Base-by-base conservation (phyloP, 192 early-diverging fungal genomes). In the Coemansia sp. region DNA sequence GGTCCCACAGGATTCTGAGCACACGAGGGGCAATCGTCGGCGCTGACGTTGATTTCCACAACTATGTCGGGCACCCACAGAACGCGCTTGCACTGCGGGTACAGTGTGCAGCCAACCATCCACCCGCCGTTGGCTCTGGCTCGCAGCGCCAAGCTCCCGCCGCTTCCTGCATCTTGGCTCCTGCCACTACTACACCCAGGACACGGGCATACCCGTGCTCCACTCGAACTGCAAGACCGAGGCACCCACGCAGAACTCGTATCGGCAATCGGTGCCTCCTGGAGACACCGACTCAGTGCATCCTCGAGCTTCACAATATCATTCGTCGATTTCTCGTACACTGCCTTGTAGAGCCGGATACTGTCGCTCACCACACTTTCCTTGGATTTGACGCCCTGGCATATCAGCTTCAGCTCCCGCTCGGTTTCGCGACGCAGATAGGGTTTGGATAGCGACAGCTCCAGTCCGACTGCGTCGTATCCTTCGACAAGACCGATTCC, bases 381-480 rank as follows among this genome's bases (percentile, higher is more conserved):
- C 54, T 89, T 90, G 0, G 80, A 83, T 43, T 85, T 87, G 41
- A 11, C 22, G 1, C 95, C 94, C 8, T 86, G 73, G 73, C 88
- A 90, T 21, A 98, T 95, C 8, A 64, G 59, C 49, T 86, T 87
- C 56, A 97, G 85, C 71, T 92, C 88, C 4, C 78, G 83, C 68
- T 98, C 96, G 82, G 94, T 90, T 89, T 90, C 81, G 63, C 90
- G 85, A 12, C 96, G 88, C 70, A 99, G 72, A 62, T 90, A 88
- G 0, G 97, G 97, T 60, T 97, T 95, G 7, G 91, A 87, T n/a
- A 98, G 72, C 68, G 92, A 92, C 19, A 90, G 83, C 52, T 95
- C 93, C 42, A 97, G 85, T 0, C 88, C 88, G 84, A 99, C 93
- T 8, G 88, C 80, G 68, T 95, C 90, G 64, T 97, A 98, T 0